Evolutionary conservation across 169 alveolate species (phyloP).

Genomic region (Babesia microti): DNA sequence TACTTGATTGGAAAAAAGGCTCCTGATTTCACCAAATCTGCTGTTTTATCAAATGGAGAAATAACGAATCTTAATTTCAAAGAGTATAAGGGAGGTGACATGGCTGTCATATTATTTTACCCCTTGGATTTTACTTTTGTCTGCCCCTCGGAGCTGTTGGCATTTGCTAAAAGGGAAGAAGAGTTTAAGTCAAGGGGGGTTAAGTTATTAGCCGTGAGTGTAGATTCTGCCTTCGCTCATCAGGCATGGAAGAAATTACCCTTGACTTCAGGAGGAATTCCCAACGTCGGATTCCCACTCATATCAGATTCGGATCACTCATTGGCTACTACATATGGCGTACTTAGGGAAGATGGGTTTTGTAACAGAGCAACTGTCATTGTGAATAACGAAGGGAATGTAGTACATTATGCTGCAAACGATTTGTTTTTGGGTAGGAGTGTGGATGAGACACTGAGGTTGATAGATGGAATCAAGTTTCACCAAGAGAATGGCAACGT

Average conservation of each 20-base stretch:
- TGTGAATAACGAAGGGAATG: constrained; percentile 53
- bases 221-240: constrained; percentile 62
- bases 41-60: constrained; percentile 36
- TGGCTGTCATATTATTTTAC: constrained; percentile 55
- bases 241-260: constrained; percentile 61
- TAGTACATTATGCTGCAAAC: constrained; percentile 51
- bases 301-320: constrained; percentile 53
- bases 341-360: constrained; percentile 51
- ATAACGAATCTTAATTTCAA: constrained; percentile 39
- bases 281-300: constrained; percentile 54
- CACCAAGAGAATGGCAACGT: constrained; percentile 58
- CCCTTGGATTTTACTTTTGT: constrained; percentile 67
- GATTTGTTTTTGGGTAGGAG: constrained; percentile 64
- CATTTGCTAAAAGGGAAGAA: constrained; percentile 48
- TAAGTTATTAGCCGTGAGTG: constrained; percentile 60
- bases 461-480: constrained; percentile 58
- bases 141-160: constrained; percentile 66
- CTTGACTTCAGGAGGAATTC: constrained; percentile 54
- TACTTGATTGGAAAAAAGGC: constrained; percentile 43
- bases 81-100: constrained; percentile 44
- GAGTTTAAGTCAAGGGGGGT: constrained; percentile 51
- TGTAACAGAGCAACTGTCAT: constrained; percentile 57
- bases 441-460: constrained; percentile 59
- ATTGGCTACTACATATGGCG: constrained; percentile 52
- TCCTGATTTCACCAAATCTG: constrained; percentile 49